Evolutionary conservation across 495 filamentous ascomycete genomes (phyloP), one percentile per base, ranked within the genome.

Genomic region (Chaetomium fimeti): DNA sequence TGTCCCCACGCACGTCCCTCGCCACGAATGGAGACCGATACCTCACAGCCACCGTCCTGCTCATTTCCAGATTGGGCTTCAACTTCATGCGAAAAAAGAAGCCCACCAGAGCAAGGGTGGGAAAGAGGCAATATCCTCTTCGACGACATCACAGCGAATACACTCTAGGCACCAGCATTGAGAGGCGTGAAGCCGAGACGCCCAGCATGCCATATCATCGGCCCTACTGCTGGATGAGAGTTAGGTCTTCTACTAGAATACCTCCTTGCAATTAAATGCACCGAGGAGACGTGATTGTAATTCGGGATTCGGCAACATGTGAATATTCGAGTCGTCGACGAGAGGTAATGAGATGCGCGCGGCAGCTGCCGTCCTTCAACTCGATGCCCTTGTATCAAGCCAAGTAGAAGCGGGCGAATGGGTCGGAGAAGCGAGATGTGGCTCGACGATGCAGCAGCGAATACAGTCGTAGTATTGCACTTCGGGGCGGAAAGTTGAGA

Each of bases 31-130:
- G 58, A 36, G 27, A 48, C 28, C 47, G 36, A 28, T 2, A 52
- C 43, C 28, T 13, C 58, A 53, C 59, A 27, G 59, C 59, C 59
- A 52, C 59, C n/a, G 48, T 61, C 59, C 59, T 28, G 29, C 48
- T 53, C 47, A 52, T 53, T 61, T 61, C 59, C 47, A 20, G 2
- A 25, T 29, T 29, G 13, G 27, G 51, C 32, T 18, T 27, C 42
- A 60, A 60, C 45, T 13, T 38, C 32, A 51, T 24, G 22, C 20
- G 18, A 8, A 24, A 25, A 27, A 49, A 20, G 4, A 24, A n/a
- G 45, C 24, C 45, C 20, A 25, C 57, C 57, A 36, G 15, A 28
- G 32, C 36, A 54, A 15, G 5, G 52, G 20, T 15, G 2, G 54
- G 36, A 24, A 20, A 57, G 29, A 20, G 16, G 25, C 32, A 24